phyloP scores from a whole-genome alignment of 495 filamentous ascomycete genomes.

The Melanomma pulvis-pyrius region DNA sequence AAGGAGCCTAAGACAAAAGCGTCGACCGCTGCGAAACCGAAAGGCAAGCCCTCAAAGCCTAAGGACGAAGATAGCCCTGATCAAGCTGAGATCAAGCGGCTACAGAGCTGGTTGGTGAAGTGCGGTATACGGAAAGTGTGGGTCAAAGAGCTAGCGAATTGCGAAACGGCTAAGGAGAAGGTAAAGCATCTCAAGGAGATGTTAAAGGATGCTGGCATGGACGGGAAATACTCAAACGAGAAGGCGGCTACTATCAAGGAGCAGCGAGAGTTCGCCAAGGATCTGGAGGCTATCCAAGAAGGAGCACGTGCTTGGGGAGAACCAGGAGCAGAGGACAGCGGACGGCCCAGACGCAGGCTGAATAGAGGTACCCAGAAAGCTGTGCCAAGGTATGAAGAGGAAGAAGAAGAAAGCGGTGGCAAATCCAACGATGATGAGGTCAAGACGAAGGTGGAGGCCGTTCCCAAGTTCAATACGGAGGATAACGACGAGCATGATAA shows the following conservation, averaged over 20 bases:
- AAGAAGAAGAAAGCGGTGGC: constrained; percentile 1
- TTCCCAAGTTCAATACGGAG: no score
- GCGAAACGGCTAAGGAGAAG: constrained; percentile 75
- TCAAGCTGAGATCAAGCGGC: constrained; percentile 82
- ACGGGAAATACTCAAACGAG: constrained; percentile 78
- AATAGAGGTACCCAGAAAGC: neutral
- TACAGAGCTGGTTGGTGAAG: constrained; percentile 85
- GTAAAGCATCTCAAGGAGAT: constrained; percentile 77
- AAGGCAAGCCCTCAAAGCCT: constrained; percentile 38
- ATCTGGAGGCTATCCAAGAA: constrained; percentile 79
- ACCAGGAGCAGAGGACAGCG: constrained; percentile 48
- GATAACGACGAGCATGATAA: neutral
- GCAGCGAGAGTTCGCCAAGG: constrained; percentile 74
- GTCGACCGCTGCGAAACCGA: constrained; percentile 28
- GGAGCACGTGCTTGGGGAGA: constrained; percentile 78
- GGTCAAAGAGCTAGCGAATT: constrained; percentile 76
- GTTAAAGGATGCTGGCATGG: constrained; percentile 82
- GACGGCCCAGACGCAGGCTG: constrained; percentile 33
- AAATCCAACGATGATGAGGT: neutral
- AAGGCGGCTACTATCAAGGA: constrained; percentile 87
- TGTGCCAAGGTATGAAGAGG: neutral
- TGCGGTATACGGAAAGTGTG: constrained; percentile 95
- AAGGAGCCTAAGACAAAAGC: constrained; percentile 33
- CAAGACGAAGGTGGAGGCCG: neutral
- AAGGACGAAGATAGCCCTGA: constrained; percentile 61